Evolutionary conservation across 2,329 filamentous ascomycete species (phyloP).

Genomic region (Sclerotinia borealis): DNA sequence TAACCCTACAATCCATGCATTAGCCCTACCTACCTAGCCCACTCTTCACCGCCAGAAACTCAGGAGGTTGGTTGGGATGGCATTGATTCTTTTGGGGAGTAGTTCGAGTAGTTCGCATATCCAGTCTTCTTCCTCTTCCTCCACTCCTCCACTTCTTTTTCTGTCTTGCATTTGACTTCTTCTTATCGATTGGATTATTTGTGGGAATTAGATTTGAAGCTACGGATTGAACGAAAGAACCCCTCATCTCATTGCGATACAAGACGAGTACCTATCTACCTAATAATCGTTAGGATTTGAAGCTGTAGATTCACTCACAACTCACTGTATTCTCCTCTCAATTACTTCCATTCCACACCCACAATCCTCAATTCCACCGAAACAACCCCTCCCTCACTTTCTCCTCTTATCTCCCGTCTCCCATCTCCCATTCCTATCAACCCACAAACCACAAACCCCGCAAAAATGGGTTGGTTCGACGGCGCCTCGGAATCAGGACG

Average conservation of each 20-base stretch:
- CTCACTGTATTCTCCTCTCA: neutral
- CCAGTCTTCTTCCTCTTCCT: no score
- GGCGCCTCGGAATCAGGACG: slow-evolving; percentile 32
- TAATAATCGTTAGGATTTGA: neutral
- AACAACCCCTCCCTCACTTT: neutral
- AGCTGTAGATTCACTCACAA: neutral
- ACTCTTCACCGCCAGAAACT: slow-evolving; percentile 11
- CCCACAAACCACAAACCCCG: neutral
- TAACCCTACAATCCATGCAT: neutral
- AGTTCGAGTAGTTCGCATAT: neutral
- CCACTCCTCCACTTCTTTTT: slow-evolving; percentile 1
- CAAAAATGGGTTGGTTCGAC: slow-evolving; percentile 42
- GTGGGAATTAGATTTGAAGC: neutral
- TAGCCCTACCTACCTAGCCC: neutral
- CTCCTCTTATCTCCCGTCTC: no score
- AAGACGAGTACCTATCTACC: neutral
- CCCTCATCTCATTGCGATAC: neutral
- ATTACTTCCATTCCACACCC: neutral
- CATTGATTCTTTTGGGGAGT: slow-evolving; percentile 2
- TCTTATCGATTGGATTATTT: neutral
- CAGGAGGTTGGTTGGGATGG: slow-evolving; percentile 8
- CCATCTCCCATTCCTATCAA: neutral
- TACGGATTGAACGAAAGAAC: no score
- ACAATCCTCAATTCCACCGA: neutral
- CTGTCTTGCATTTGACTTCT: slow-evolving; percentile 7